Conservation (phyloP, 2,329 filamentous ascomycete species). For the Colletotrichum liriopes region DNA sequence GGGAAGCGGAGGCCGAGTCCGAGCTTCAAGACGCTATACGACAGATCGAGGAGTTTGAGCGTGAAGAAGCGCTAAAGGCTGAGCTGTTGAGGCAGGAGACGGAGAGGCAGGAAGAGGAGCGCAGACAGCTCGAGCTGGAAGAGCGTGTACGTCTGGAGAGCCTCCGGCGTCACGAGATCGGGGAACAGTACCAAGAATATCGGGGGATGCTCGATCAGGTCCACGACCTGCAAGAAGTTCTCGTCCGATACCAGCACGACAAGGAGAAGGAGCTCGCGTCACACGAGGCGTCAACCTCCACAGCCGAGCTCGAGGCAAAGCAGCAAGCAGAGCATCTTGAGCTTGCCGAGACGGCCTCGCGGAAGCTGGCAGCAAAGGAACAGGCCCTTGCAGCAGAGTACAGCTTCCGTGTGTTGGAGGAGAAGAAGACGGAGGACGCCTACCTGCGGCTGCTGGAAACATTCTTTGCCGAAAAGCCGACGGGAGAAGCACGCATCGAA, state of each 20-base stretch:
- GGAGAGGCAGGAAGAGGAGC: constrained; percentile 55
- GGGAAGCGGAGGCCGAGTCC: constrained; percentile 53
- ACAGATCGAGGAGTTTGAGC: constrained; percentile 65
- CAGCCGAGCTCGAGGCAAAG: constrained; percentile 51
- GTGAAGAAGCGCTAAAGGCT: constrained; percentile 59
- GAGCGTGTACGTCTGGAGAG: constrained; percentile 59
- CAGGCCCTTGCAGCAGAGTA: constrained; percentile 58
- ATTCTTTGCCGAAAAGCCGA: constrained; percentile 53
- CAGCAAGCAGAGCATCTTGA: constrained; percentile 53
- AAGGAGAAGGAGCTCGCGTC: constrained; percentile 51
- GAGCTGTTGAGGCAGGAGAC: constrained; percentile 58
- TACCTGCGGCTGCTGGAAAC: constrained; percentile 58
- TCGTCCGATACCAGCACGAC: constrained; percentile 57
- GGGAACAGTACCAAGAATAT: constrained; percentile 57
- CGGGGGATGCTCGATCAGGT: constrained; percentile 55
- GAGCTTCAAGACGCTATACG: constrained; percentile 55
- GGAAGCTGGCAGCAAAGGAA: constrained; percentile 54
- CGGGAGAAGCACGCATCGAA: constrained; percentile 49
- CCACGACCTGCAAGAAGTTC: constrained; percentile 59
- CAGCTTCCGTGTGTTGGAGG: constrained; percentile 56
- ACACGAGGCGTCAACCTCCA: constrained; percentile 45
- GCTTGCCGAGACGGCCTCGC: constrained; percentile 47
- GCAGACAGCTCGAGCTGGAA: constrained; percentile 54
- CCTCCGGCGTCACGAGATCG: constrained; percentile 57
- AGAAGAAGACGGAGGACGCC: constrained; percentile 60